Conservation (phyloP, 2,329 filamentous ascomycete genomes). For the Acephala macrosclerotiorum region DNA sequence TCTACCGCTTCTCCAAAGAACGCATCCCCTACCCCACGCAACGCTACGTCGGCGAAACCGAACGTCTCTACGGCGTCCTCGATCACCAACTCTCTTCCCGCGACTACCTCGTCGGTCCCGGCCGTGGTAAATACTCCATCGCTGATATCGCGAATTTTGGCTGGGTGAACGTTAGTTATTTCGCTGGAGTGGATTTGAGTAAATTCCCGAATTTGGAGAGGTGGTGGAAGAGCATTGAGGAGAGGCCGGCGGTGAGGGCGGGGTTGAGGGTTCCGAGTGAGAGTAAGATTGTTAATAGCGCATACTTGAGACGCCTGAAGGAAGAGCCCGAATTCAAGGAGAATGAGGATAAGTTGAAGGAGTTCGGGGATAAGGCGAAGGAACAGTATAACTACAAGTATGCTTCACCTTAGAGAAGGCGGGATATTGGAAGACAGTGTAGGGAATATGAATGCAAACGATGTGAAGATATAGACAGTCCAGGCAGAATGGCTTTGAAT, state of each 20-base stretch:
- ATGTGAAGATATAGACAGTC: background rate
- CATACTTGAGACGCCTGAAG: constrained; percentile 50
- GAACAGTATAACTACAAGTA: constrained; percentile 42
- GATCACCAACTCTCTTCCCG: constrained; percentile 66
- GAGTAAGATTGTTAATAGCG: constrained; percentile 50
- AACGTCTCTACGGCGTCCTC: constrained; percentile 76
- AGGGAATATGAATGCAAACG: background rate
- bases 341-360: constrained; percentile 47
- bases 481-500: too few species aligned
- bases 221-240: constrained; percentile 70
- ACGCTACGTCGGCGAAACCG: constrained; percentile 78
- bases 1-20: constrained; percentile 71
- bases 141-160: constrained; percentile 78
- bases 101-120: constrained; percentile 61
- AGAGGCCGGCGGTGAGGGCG: constrained; percentile 66
- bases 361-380: constrained; percentile 38
- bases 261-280: constrained; percentile 66
- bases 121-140: constrained; percentile 64
- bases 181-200: constrained; percentile 68
- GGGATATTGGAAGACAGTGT: background rate
- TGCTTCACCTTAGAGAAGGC: constrained; percentile 33
- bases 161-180: constrained; percentile 67
- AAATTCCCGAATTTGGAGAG: constrained; percentile 71
- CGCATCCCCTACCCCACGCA: constrained; percentile 74
- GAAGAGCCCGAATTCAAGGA: constrained; percentile 56